phyloP scores from a whole-genome alignment of 129 eudicot species.

The Artemisia argyi region DNA sequence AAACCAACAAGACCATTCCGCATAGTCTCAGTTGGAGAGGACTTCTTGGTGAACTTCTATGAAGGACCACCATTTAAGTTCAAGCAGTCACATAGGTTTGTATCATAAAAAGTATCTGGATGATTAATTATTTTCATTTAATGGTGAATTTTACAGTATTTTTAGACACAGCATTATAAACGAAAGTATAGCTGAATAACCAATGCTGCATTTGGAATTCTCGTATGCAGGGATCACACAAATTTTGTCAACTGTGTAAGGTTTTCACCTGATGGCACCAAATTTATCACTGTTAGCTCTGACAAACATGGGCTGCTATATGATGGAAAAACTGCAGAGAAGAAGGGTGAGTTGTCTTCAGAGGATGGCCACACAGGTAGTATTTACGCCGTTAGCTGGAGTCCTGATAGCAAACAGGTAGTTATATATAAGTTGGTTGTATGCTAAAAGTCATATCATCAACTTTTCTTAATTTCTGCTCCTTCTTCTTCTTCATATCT shows the following conservation, averaged over 20 bases:
- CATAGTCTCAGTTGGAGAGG: conserved; percentile 92
- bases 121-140: too few relatives aligned
- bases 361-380: conserved; percentile 93
- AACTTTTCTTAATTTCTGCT: background rate
- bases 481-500: background rate
- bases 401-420: conserved; percentile 94
- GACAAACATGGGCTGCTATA: conserved; percentile 81
- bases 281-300: conserved; percentile 91
- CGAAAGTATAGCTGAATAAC: too few relatives aligned
- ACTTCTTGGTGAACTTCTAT: conserved; percentile 86
- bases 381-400: conserved; percentile 97
- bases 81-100: conserved; percentile 88
- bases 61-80: conserved; percentile 98
- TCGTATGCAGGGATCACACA: conserved; percentile 69
- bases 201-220: conserved; percentile 3
- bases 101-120: background rate
- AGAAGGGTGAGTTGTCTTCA: conserved; percentile 73
- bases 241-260: conserved; percentile 94
- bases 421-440: conserved; percentile 12
- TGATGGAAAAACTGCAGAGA: conserved; percentile 90
- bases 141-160: too few relatives aligned
- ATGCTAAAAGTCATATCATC: background rate
- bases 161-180: conserved; percentile 1
- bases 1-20: conserved; percentile 95
- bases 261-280: conserved; percentile 96